Conservation (phyloP, 345 rosid genomes). For the Murraya paniculata region DNA sequence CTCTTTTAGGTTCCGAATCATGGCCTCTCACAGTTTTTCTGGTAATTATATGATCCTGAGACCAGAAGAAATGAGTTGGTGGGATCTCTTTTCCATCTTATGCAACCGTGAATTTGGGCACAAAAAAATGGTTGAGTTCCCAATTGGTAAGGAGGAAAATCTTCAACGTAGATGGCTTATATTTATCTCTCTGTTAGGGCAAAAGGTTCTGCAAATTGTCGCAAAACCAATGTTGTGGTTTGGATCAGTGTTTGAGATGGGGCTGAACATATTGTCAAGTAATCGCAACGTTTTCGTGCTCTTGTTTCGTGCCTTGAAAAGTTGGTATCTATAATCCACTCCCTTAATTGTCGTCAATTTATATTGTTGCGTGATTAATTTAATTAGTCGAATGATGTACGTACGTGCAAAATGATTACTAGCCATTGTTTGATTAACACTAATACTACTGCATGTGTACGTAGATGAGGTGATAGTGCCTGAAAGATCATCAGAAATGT, state of each 20-base stretch:
- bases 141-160: slow-evolving; percentile 16
- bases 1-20: neutral
- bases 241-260: slow-evolving; percentile 19
- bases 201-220: slow-evolving; percentile 18
- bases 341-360: too few species aligned
- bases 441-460: neutral
- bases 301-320: slow-evolving; percentile 16
- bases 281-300: slow-evolving; percentile 19
- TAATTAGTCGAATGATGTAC: neutral
- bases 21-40: slow-evolving; percentile 6
- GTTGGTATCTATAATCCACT: slow-evolving; percentile 1
- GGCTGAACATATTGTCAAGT: slow-evolving; percentile 21
- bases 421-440: neutral
- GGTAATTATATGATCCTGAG: slow-evolving; percentile 11
- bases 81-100: neutral
- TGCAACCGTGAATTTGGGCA: neutral
- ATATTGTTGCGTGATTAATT: neutral
- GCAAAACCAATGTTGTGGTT: slow-evolving; percentile 6
- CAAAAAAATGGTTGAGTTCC: slow-evolving; percentile 14
- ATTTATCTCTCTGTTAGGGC: slow-evolving; percentile 14
- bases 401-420: neutral
- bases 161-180: slow-evolving; percentile 18
- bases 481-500: slow-evolving; percentile 7
- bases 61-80: neutral
- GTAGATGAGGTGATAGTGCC: slow-evolving; percentile 22